phyloP scores from a whole-genome alignment of 768 basidiomycete species.

The Naematelia encephala region DNA sequence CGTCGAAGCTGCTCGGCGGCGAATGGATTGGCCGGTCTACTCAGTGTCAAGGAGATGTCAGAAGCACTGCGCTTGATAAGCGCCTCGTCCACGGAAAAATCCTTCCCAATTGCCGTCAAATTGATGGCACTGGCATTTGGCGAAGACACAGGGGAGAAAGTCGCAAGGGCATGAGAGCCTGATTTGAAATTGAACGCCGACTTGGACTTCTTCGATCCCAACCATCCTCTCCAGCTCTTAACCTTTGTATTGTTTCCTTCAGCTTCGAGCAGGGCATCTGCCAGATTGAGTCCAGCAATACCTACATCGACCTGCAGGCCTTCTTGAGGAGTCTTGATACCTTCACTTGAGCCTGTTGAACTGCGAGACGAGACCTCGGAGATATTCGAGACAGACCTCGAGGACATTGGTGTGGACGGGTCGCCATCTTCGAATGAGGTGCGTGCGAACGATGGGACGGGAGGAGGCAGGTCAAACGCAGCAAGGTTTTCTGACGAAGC shows the following conservation, averaged over 20 bases:
- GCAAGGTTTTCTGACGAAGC: conserved; percentile 1
- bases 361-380: conserved; percentile 22
- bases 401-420: conserved; percentile 29
- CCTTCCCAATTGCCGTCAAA: neutral
- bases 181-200: neutral
- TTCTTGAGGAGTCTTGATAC: conserved; percentile 28
- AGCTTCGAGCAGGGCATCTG: conserved; percentile 22
- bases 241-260: conserved; percentile 18
- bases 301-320: conserved; percentile 16
- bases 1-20: conserved; percentile 30
- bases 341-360: conserved; percentile 23
- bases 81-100: neutral
- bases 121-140: conserved; percentile 1
- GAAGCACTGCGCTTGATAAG: neutral
- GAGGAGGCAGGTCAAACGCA: neutral
- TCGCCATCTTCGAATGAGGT: neutral
- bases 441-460: conserved; percentile 1
- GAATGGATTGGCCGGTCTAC: neutral
- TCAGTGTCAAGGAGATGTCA: conserved; percentile 9
- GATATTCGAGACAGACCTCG: conserved; percentile 26
- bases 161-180: neutral
- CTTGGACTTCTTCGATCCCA: conserved; percentile 21
- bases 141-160: conserved; percentile 11
- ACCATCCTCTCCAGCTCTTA: conserved; percentile 30
- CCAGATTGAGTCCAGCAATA: conserved; percentile 26